These are phyloP conservation scores for Toxicodendron radicans DNA, from an alignment of 345 rosid species.

Conservation along the genomic window DNA sequence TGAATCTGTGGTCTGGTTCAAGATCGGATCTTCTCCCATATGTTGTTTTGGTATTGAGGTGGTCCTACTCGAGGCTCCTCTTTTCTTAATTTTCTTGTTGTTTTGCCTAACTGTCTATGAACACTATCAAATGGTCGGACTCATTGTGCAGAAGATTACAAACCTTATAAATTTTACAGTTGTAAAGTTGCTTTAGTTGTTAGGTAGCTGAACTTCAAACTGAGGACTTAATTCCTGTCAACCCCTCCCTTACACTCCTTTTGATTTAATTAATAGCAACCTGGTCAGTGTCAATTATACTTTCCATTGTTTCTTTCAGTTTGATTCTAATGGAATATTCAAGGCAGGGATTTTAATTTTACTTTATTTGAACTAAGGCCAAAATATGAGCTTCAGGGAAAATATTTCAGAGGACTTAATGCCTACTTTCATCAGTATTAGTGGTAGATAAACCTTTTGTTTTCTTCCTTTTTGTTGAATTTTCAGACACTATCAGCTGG, in stretches of 20 bases:
- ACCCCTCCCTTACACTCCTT: not conserved
- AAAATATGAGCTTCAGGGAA: not conserved
- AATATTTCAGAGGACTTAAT: not conserved
- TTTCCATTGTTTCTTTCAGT: not conserved
- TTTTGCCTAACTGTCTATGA: no score
- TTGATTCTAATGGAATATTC: not conserved
- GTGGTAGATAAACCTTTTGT: not conserved
- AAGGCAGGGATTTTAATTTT: not conserved
- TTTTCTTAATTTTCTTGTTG: no score
- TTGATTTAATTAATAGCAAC: not conserved
- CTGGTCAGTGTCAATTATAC: not conserved
- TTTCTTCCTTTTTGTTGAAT: constrained; percentile 18
- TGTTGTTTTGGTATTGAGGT: no score
- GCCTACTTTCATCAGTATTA: not conserved
- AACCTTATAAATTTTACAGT: no score
- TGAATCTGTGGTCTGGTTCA: no score
- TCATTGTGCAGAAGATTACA: not conserved
- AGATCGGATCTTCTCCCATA: no score
- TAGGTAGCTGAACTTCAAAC: not conserved
- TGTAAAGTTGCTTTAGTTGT: no score
- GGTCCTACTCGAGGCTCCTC: no score
- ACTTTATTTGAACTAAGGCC: not conserved
- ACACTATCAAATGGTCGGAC: not conserved
- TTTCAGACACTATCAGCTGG: constrained; percentile 87
- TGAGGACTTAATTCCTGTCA: not conserved